Evolutionary conservation across 148 eudicot species (phyloP).

Genomic region (Cornus kousa): DNA sequence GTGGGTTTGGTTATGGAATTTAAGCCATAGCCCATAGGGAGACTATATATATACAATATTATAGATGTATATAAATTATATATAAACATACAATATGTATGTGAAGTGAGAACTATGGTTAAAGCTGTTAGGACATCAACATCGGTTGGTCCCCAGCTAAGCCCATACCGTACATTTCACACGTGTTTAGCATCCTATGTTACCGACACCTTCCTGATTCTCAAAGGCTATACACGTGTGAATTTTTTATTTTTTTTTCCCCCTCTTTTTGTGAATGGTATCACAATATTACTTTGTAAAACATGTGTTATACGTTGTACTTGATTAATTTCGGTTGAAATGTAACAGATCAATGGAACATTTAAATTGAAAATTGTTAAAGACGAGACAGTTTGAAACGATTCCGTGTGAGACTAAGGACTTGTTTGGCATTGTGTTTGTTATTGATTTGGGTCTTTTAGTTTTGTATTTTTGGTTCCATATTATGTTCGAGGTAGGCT

Average conservation of each 20-base stretch:
- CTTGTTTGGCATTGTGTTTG: too few relatives aligned
- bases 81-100: neutral
- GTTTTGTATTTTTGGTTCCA: too few relatives aligned
- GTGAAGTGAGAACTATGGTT: neutral
- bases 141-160: slow-evolving; percentile 7
- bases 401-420: too few relatives aligned
- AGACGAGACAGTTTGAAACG: too few relatives aligned
- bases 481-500: too few relatives aligned
- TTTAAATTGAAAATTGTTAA: too few relatives aligned
- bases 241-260: neutral
- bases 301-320: too few relatives aligned
- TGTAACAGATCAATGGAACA: too few relatives aligned
- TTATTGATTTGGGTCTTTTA: too few relatives aligned
- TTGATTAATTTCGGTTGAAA: too few relatives aligned
- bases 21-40: neutral
- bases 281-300: too few relatives aligned
- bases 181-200: slow-evolving; percentile 3
- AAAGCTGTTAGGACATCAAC: slow-evolving; percentile 12
- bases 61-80: neutral
- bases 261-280: too few relatives aligned
- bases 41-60: neutral
- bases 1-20: neutral
- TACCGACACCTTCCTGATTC: slow-evolving; percentile 8
- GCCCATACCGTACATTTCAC: neutral
- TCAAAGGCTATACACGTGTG: neutral